Evolutionary conservation across 2,329 filamentous ascomycete genomes (phyloP).

Genomic region (Cladorrhinum sp.): DNA sequence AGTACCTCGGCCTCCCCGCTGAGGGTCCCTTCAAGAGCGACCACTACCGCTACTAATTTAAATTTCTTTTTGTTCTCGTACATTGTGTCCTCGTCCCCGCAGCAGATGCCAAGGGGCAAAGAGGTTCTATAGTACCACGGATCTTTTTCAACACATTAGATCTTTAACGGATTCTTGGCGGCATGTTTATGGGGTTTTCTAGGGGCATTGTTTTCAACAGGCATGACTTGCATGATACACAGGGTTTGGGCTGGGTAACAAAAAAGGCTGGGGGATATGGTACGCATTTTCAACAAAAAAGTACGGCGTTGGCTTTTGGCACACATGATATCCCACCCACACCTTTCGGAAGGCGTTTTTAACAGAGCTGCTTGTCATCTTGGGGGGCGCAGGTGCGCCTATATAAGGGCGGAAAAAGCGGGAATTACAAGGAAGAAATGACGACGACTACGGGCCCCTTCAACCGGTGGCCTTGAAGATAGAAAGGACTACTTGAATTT

Average conservation of each 20-base stretch:
- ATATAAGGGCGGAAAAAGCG: conserved; percentile 38
- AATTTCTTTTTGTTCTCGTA: conserved; percentile 6
- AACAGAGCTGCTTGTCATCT: conserved; percentile 34
- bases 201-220: conserved; percentile 30
- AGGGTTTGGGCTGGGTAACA: conserved; percentile 29
- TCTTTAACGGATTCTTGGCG: conserved; percentile 19
- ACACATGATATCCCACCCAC: conserved; percentile 35
- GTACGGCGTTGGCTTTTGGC: conserved; percentile 36
- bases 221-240: conserved; percentile 31
- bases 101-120: neutral
- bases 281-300: conserved; percentile 37
- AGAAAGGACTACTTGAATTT: conserved; percentile 14
- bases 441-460: conserved; percentile 35
- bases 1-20: conserved; percentile 83
- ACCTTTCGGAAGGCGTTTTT: conserved; percentile 32
- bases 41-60: conserved; percentile 70
- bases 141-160: conserved; percentile 26
- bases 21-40: conserved; percentile 97
- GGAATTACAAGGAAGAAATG: conserved; percentile 30
- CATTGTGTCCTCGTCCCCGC: conserved; percentile 10
- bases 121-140: conserved; percentile 13
- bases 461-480: conserved; percentile 39
- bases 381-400: conserved; percentile 28
- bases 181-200: conserved; percentile 23
- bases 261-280: conserved; percentile 31